Base-by-base conservation (phyloP, 2,329 filamentous ascomycete genomes). In the Ceratocystis destructans region DNA sequence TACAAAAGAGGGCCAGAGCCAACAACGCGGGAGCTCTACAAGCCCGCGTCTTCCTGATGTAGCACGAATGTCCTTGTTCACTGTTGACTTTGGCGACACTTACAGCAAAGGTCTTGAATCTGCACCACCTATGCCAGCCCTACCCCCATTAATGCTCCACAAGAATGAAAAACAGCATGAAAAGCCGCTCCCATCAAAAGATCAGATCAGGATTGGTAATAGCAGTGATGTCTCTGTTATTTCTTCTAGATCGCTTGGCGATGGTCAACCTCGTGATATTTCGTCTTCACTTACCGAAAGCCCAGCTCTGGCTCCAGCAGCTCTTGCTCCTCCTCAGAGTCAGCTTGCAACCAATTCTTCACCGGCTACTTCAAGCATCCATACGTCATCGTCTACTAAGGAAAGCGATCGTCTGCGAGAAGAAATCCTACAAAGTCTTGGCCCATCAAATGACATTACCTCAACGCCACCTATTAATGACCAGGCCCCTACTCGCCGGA, bases 371-470 rank as follows among this genome's bases (percentile, higher is more conserved):
- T 37, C 66, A 7, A 66, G 50, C 62, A 62, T 64, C 50, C 45
- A 22, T 37, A 68, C 79, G 8, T 79, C 79, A 6, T 80, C 80
- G 0, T 80, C 83, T 37, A 78, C 86, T 67, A 83, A 86, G 70
- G 87, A 90, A 71, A 90, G 83, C 71, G 88, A 92, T 70, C 79
- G 82, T 66, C 73, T 92, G 61, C 81, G 85, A 33, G 86, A 89
- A 68, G 89, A 92, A 71, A 92, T 92, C 65, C 84, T 90, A 64
- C 84, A 83, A 67, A 88, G 84, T 53, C 77, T 92, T 1, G 85
- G 80, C 65, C 81, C 85, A 0, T 66, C 63, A 20, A 66, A 46
- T 15, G 22, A 57, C 28, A 59, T 37, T n/a, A 12, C 37, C 1
- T n/a, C 37, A 2, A 5, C 57, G 10, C n/a, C 12, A 6, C 15